A percentile compares a stretch with the other conserved stretches of the same genome.
Conservation (phyloP, 1,284 basidiomycete genomes). For the Cystobasidium pallidum region DNA sequence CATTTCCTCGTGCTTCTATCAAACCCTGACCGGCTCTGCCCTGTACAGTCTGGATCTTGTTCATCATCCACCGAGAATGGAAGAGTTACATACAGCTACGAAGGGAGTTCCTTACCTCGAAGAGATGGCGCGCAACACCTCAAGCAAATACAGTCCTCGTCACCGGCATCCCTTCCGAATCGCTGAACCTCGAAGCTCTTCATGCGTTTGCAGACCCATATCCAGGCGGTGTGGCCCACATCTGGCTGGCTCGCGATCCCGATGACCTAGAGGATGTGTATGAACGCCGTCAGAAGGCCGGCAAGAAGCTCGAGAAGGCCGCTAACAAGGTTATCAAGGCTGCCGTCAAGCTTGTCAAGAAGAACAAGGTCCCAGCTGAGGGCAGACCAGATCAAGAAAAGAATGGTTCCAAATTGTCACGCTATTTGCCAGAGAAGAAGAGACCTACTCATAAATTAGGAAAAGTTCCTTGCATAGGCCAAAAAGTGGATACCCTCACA, state of each 20-base stretch:
- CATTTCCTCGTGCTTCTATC: background rate
- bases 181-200: slow-evolving; percentile 67
- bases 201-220: slow-evolving; percentile 69
- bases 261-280: slow-evolving; percentile 71
- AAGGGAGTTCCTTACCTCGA: slow-evolving; percentile 71
- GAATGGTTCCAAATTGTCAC: slow-evolving; percentile 17
- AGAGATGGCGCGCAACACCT: slow-evolving; percentile 59
- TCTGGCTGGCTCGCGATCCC: slow-evolving; percentile 78
- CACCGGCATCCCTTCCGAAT: slow-evolving; percentile 81
- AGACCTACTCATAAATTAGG: slow-evolving; percentile 30
- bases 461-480: slow-evolving; percentile 69
- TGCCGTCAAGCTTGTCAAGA: slow-evolving; percentile 65
- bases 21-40: background rate
- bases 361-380: slow-evolving; percentile 54
- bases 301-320: slow-evolving; percentile 78
- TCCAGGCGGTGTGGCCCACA: slow-evolving; percentile 79
- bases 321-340: slow-evolving; percentile 75
- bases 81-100: slow-evolving; percentile 75
- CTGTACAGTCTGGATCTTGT: slow-evolving; percentile 74
- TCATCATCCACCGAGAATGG: slow-evolving; percentile 80
- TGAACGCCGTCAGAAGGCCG: slow-evolving; percentile 74
- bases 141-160: slow-evolving; percentile 87
- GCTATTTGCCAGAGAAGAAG: slow-evolving; percentile 28
- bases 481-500: slow-evolving; percentile 86
- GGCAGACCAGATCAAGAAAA: slow-evolving; percentile 32